Base-by-base conservation (phyloP, 495 filamentous ascomycete genomes). In the Daldinia vernicosa region DNA sequence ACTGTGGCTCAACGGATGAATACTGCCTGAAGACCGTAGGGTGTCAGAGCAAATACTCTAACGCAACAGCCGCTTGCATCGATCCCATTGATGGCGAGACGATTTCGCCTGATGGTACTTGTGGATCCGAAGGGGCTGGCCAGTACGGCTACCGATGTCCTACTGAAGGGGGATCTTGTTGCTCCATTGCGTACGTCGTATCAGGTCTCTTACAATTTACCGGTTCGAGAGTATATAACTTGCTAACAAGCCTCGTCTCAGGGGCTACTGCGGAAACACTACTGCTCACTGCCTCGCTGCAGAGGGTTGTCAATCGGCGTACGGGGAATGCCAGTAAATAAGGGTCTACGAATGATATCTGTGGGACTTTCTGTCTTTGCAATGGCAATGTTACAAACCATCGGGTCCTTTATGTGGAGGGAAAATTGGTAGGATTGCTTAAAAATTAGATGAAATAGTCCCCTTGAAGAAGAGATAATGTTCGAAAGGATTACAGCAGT, bases 261-360 rank as follows among this genome's bases (percentile, higher is more conserved):
- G 79, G 30, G 79, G 79, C 8, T 80, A 77, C 40, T 80, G 76
- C 35, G 79, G 79, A 51, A 80, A 75, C 40, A 74, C 76, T 4
- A 74, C 66, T 0, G 77, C 74, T 4, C 77, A 80, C 58, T 80
- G 79, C 39, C 54, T 63, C 26, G 61, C 57, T 19, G 56, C 70
- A 5, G 70, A 63, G 2, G 79, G 79, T 24, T 80, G 79, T 66
- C 79, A 80, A 50, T 19, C 68, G 32, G 52, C 47, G 2, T 80
- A 75, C 45, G 79, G 79, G 15, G 57, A 69, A 14, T 80, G 79
- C 66, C 19, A 60, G 55, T 72, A 8, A 61, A 57, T 39, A 35
- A 24, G 3, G 6, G 2, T 17, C 15, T 35, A 35, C 30, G n/a
- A 56, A 32, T 6, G 8, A 30, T 1, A 26, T 2, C 14, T 1